These are phyloP conservation scores for Theobroma cacao DNA, from an alignment of 345 rosid species.

Conservation along the genomic window DNA sequence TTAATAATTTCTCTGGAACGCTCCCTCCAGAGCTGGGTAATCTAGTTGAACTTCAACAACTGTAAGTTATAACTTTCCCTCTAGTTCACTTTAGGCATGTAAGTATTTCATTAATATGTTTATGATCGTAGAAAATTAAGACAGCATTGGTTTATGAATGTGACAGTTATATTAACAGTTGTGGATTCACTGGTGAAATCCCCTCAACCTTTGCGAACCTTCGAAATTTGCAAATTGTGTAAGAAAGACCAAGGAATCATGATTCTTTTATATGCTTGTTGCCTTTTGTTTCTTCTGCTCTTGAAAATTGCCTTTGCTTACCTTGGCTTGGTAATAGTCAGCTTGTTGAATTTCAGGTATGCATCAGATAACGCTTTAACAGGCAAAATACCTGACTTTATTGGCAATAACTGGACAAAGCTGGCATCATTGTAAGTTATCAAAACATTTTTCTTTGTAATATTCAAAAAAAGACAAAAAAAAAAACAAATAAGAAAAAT, in stretches of 20 bases:
- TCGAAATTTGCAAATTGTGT: conserved; percentile 50
- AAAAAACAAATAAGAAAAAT: no score
- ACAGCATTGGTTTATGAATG: not conserved
- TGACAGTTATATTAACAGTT: conserved; percentile 47
- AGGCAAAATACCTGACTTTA: conserved; percentile 33
- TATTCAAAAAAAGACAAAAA: not conserved
- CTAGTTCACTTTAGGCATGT: not conserved
- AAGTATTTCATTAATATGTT: no score
- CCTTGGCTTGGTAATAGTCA: not conserved
- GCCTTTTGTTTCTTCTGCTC: not conserved
- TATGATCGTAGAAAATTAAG: no score
- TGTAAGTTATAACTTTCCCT: conserved; percentile 6
- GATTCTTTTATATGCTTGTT: not conserved
- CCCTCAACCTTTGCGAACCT: conserved; percentile 57
- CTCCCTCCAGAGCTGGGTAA: conserved; percentile 12
- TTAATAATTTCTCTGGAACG: conserved; percentile 4
- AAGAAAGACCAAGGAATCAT: conserved; percentile 19
- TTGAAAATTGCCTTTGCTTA: not conserved
- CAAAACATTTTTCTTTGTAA: not conserved
- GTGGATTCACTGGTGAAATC: conserved; percentile 52
- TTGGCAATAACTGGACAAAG: conserved; percentile 30
- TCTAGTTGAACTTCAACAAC: not conserved
- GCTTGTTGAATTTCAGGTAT: conserved; percentile 21
- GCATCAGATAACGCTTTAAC: conserved; percentile 29
- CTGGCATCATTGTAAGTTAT: conserved; percentile 22